A percentile compares a stretch with the other conserved stretches of the same genome.
These are phyloP conservation scores for Fraxinus latifolia DNA, from an alignment of 305 asterid genomes.

Conservation along the genomic window DNA sequence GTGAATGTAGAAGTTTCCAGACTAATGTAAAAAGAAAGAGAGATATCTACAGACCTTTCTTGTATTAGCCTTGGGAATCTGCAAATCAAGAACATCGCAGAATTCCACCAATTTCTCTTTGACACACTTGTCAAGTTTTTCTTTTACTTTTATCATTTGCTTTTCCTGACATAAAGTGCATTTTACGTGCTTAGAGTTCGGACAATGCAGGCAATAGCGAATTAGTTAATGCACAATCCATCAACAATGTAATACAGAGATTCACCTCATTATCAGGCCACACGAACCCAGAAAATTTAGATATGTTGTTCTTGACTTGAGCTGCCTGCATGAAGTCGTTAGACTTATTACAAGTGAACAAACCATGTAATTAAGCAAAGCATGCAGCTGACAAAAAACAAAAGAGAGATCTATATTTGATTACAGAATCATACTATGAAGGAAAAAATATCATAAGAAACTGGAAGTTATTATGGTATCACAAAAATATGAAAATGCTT, in stretches of 20 bases:
- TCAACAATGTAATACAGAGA: background rate
- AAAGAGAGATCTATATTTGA: slow-evolving; percentile 2
- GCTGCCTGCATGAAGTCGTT: slow-evolving; percentile 58
- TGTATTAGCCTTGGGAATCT: slow-evolving; percentile 40
- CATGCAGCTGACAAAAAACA: background rate
- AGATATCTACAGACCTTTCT: slow-evolving; percentile 50
- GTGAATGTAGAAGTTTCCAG: background rate
- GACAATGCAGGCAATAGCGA: slow-evolving; percentile 6
- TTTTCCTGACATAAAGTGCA: slow-evolving; percentile 48
- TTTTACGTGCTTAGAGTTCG: slow-evolving; percentile 11
- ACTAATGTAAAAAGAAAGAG: background rate
- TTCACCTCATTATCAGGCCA: slow-evolving; percentile 89
- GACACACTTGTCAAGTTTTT: slow-evolving; percentile 56
- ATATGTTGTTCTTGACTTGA: slow-evolving; percentile 66
- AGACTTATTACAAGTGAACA: slow-evolving; percentile 13
- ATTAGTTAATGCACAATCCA: slow-evolving; percentile 1
- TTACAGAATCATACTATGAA: background rate
- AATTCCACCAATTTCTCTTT: slow-evolving; percentile 58
- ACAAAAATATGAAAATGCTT: background rate
- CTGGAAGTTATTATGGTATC: background rate
- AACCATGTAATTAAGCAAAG: background rate
- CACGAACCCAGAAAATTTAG: slow-evolving; percentile 86
- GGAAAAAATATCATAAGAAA: background rate
- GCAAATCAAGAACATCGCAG: slow-evolving; percentile 56
- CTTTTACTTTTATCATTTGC: slow-evolving; percentile 48